Percentiles rank a stretch among this genome's conserved stretches.
These are phyloP conservation scores for Nemania sp. DNA, from an alignment of 2,329 filamentous ascomycete genomes.

Conservation along the genomic window DNA sequence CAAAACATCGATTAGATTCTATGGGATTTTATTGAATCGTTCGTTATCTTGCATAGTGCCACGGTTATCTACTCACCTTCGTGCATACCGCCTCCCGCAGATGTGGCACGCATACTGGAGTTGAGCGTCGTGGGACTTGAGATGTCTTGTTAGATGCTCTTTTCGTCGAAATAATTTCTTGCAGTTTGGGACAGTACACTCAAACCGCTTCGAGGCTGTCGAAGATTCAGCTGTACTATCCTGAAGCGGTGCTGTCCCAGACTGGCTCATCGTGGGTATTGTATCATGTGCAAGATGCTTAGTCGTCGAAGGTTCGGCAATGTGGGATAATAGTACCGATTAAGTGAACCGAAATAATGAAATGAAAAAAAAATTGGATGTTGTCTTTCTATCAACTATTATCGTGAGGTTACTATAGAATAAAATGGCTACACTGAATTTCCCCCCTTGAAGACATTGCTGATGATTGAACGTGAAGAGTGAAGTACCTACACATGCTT, in stretches of 20 bases:
- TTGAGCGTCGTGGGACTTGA: conserved; percentile 43
- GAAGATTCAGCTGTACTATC: conserved; percentile 31
- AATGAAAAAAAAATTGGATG: neutral
- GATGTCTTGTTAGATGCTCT: conserved; percentile 47
- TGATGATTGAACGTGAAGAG: neutral
- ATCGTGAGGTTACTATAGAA: neutral
- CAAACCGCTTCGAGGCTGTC: conserved; percentile 35
- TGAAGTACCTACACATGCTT: conserved; percentile 19
- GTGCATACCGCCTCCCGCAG: conserved; percentile 45
- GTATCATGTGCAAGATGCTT: neutral
- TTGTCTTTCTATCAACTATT: neutral
- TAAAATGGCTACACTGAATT: neutral
- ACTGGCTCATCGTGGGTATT: conserved; percentile 29
- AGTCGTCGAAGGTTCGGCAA: conserved; percentile 12
- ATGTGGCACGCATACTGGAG: conserved; percentile 45
- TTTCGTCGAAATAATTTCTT: conserved; percentile 45
- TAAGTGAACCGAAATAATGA: conserved; percentile 1
- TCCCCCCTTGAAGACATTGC: neutral
- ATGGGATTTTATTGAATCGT: neutral
- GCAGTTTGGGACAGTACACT: conserved; percentile 42
- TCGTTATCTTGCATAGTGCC: neutral
- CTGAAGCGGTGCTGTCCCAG: neutral
- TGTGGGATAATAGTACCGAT: conserved; percentile 27
- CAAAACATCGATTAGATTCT: conserved; percentile 1
- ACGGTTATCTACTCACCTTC: conserved; percentile 39